Conservation (phyloP, 352 stramenopile species). For the Phytophthora hybrid region DNA sequence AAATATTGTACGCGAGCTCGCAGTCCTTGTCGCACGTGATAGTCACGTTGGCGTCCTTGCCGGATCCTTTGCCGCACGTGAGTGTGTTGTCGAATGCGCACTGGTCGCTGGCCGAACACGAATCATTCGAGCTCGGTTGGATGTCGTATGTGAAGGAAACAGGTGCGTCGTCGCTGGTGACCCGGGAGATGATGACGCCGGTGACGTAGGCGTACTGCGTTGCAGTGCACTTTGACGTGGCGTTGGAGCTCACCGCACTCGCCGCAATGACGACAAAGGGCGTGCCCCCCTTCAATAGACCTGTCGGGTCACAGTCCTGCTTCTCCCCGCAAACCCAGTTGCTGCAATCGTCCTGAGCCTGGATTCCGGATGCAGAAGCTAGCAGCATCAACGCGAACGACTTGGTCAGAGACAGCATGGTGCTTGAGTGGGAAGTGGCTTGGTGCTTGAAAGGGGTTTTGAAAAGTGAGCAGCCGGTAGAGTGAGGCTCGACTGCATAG, state of each 20-base stretch:
- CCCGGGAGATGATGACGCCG: neutral
- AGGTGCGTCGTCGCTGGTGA: neutral
- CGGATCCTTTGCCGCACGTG: neutral
- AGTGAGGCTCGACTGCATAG: no score
- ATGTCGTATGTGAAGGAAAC: neutral
- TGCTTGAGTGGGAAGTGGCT: no score
- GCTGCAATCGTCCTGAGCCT: neutral
- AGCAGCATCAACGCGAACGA: neutral
- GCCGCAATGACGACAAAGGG: no score
- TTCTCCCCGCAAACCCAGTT: no score
- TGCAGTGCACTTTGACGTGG: no score
- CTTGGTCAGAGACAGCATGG: neutral
- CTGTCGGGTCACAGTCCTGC: no score
- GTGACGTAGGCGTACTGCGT: neutral
- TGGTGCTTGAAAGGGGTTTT: neutral
- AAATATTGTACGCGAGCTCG: neutral
- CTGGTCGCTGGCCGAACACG: no score
- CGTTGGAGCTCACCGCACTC: no score
- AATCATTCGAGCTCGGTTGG: no score
- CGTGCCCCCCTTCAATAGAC: no score
- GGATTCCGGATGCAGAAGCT: neutral
- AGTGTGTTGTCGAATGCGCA: neutral
- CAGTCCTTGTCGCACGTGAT: neutral
- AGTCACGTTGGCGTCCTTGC: neutral
- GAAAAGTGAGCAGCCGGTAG: neutral